phyloP scores from a whole-genome alignment of 2,329 filamentous ascomycete genomes.

The Thermothelomyces thermophilus region DNA sequence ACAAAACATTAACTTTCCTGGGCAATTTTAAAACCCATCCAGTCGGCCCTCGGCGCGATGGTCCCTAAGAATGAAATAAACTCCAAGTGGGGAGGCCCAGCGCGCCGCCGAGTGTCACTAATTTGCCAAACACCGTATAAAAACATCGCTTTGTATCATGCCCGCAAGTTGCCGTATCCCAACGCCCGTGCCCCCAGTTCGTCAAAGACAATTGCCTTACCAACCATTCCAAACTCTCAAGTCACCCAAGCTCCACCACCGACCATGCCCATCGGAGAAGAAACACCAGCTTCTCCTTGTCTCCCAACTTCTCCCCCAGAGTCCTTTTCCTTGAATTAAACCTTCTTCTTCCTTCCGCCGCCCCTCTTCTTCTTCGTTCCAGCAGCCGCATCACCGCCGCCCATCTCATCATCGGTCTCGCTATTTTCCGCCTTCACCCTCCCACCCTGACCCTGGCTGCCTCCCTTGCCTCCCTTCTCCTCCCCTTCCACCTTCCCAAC shows the following conservation, averaged over 20 bases:
- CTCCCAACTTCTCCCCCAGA: background rate
- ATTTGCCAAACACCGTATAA: background rate
- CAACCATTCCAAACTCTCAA: background rate
- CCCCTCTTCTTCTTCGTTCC: constrained; percentile 34
- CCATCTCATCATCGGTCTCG: constrained; percentile 39
- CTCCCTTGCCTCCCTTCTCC: constrained; percentile 37
- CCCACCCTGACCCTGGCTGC: constrained; percentile 17
- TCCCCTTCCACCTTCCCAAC: constrained; percentile 69
- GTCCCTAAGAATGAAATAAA: background rate
- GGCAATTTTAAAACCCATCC: background rate
- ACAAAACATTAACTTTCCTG: too few relatives aligned
- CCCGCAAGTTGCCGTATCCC: constrained; percentile 2
- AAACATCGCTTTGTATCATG: constrained; percentile 5
- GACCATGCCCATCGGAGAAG: background rate
- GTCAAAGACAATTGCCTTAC: constrained; percentile 7
- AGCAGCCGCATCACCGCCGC: constrained; percentile 35
- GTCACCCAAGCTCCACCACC: too few relatives aligned
- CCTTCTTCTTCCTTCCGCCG: constrained; percentile 26
- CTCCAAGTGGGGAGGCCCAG: background rate
- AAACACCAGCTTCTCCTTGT: background rate
- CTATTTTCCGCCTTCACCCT: constrained; percentile 44
- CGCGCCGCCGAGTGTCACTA: background rate
- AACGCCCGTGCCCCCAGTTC: constrained; percentile 11
- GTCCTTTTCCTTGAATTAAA: background rate
- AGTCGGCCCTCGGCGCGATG: background rate